phyloP scores from a whole-genome alignment of 2,329 filamentous ascomycete species.

The Fusarium compactum region DNA sequence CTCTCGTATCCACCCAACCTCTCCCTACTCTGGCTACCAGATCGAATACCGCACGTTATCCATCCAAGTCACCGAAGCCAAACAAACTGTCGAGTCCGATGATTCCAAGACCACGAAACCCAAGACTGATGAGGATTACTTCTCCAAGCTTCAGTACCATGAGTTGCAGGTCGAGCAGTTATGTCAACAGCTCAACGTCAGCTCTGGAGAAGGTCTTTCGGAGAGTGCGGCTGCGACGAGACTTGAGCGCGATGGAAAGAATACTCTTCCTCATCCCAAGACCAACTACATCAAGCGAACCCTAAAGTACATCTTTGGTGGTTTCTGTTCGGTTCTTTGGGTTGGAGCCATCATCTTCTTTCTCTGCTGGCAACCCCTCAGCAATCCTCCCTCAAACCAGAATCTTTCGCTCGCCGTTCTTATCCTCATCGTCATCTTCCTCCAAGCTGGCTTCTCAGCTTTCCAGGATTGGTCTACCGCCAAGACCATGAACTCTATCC shows the following conservation, averaged over 20 bases:
- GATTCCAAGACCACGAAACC: constrained; percentile 45
- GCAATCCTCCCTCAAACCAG: constrained; percentile 56
- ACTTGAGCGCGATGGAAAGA: constrained; percentile 56
- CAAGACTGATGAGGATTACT: constrained; percentile 58
- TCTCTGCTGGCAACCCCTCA: constrained; percentile 61
- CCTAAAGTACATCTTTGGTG: constrained; percentile 59
- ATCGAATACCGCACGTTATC: constrained; percentile 58
- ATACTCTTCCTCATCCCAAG: constrained; percentile 56
- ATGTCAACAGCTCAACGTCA: constrained; percentile 57
- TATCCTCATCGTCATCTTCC: constrained; percentile 60
- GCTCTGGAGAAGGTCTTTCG: constrained; percentile 51
- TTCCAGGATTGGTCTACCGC: constrained; percentile 63
- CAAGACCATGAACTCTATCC: constrained; percentile 61
- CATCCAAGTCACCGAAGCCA: constrained; percentile 56
- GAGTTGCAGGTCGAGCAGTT: constrained; percentile 51
- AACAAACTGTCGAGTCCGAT: constrained; percentile 41
- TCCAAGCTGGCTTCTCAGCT: constrained; percentile 60
- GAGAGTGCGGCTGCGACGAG: constrained; percentile 50
- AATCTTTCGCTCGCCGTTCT: constrained; percentile 61
- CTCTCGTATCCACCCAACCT: constrained; percentile 47
- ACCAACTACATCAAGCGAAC: constrained; percentile 59
- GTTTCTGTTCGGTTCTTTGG: constrained; percentile 62
- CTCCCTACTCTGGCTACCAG: constrained; percentile 53
- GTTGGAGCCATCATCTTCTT: constrained; percentile 62
- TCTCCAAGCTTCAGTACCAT: constrained; percentile 56